Base-by-base conservation (phyloP, 1,139 yeast species). In the Torulaspora pretoriensis region DNA sequence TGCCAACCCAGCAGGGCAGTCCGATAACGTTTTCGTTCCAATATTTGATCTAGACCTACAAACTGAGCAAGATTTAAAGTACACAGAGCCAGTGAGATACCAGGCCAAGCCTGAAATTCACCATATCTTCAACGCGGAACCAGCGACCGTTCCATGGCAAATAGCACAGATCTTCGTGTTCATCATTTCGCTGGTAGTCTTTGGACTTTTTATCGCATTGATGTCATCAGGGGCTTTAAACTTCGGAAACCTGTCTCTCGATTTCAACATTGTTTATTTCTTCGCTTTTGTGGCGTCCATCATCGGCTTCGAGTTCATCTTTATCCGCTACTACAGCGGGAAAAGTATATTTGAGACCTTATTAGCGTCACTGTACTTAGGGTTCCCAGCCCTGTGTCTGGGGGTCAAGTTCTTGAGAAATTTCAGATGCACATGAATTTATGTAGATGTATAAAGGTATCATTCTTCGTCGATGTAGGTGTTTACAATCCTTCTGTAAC, bases 341-440 rank as follows among this genome's bases (percentile, higher is more conserved):
- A 71, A 78, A 33, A 73, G 87, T 19, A 86, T 90, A 43, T 89
- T 90, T 64, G 72, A 77, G 17, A 81, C 95, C 1, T 63, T 89
- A 40, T 70, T 72, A 51, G 72, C 77, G 51, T 68, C 74, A 8
- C 71, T 74, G 19, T 68, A 83, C 45, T 73, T 76, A 4, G 75
- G 80, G 2, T 29, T 56, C 3, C 75, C 86, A 31, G 70, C 83
- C 24, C 63, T 85, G 36, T 74, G 76, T 63, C 69, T 81, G 47
- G 95, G 96, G n/a, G 74, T 88, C 6, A 75, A 78, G 55, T 85
- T 83, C 12, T 64, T 80, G 57, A 73, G 74, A 62, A 62, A 52
- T 42, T 53, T 63, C 35, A 29, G 26, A 40, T 27, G 35, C 31
- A 16, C 25, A 36, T 23, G 33, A 36, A 27, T 36, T 22, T 22